phyloP scores from a whole-genome alignment of 495 filamentous ascomycete genomes.

The Neurospora tetraspora region DNA sequence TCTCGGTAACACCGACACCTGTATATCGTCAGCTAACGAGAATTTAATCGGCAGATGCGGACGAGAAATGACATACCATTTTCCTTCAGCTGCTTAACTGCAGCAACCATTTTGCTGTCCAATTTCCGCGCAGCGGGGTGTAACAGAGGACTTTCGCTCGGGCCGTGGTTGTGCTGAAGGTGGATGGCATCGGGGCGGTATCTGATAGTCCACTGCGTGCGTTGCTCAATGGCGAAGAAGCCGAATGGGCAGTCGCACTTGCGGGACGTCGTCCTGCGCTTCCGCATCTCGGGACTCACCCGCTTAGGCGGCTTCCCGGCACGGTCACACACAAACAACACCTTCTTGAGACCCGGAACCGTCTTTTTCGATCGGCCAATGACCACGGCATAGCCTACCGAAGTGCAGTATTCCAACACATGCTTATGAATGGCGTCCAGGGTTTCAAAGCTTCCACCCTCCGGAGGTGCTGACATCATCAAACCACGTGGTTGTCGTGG shows the following conservation, averaged over 20 bases:
- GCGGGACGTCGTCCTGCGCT: conserved; percentile 46
- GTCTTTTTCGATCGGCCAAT: conserved; percentile 50
- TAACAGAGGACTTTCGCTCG: conserved; percentile 44
- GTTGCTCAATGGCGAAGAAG: conserved; percentile 47
- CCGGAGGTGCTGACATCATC: conserved; percentile 45
- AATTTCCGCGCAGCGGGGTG: conserved; percentile 47
- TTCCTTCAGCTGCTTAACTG: conserved; percentile 46
- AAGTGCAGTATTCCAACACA: conserved; percentile 43
- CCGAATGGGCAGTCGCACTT: conserved; percentile 50
- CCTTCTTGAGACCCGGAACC: conserved; percentile 46
- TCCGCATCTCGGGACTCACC: conserved; percentile 42
- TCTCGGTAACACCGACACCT: conserved; percentile 47
- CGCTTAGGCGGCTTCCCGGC: conserved; percentile 43
- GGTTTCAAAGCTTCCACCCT: conserved; percentile 43
- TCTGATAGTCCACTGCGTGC: conserved; percentile 46
- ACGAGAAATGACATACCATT: conserved; percentile 28
- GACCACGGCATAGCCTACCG: conserved; percentile 48
- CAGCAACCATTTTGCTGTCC: conserved; percentile 47
- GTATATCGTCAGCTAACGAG: conserved; percentile 11
- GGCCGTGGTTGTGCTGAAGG: conserved; percentile 44
- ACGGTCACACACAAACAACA: conserved; percentile 47
- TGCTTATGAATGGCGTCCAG: conserved; percentile 45
- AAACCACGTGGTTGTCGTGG: conserved; percentile 34
- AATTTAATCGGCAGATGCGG: neutral
- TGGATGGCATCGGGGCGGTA: conserved; percentile 41